These are phyloP conservation scores for Xylaria grammica DNA, from an alignment of 495 filamentous ascomycete genomes.

Conservation along the genomic window DNA sequence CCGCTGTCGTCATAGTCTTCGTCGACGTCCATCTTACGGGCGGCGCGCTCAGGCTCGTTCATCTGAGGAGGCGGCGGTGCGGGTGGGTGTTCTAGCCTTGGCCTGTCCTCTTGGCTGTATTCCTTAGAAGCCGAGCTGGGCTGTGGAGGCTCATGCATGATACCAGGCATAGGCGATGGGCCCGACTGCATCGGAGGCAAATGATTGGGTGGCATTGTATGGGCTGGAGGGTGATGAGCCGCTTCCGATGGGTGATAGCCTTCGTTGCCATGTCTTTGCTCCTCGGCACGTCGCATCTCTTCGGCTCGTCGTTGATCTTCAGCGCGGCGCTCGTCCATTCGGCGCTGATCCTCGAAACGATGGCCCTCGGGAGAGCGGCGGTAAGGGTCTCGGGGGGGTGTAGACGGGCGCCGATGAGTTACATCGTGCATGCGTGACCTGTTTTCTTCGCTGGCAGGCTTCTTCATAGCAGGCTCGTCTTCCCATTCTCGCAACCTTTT, in stretches of 20 bases:
- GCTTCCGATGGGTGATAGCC: constrained; percentile 89
- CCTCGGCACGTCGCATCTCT: constrained; percentile 57
- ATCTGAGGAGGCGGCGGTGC: constrained; percentile 52
- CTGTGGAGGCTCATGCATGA: constrained; percentile 58
- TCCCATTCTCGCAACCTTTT: constrained; percentile 94
- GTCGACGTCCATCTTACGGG: constrained; percentile 95
- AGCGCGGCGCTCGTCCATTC: constrained; percentile 56
- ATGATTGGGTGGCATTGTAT: constrained; percentile 71
- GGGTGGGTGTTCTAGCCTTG: constrained; percentile 53
- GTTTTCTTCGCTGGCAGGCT: constrained; percentile 84
- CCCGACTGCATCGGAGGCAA: constrained; percentile 70
- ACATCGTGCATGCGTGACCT: constrained; percentile 86
- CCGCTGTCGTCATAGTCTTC: constrained; percentile 94
- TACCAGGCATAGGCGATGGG: constrained; percentile 61
- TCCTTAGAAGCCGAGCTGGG: constrained; percentile 65
- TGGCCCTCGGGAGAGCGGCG: constrained; percentile 80
- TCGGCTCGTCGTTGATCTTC: constrained; percentile 53
- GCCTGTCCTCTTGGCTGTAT: constrained; percentile 56
- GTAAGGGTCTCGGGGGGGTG: constrained; percentile 69
- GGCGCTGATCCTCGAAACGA: constrained; percentile 59
- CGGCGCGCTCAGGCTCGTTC: constrained; percentile 77
- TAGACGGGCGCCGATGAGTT: constrained; percentile 73
- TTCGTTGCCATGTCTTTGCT: constrained; percentile 63
- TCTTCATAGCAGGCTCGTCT: constrained; percentile 78
- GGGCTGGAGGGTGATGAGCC: constrained; percentile 79